Evolutionary conservation across 169 alveolate species (phyloP), one percentile per base, ranked within the genome.

Genomic region (Hammondia hammondi): DNA sequence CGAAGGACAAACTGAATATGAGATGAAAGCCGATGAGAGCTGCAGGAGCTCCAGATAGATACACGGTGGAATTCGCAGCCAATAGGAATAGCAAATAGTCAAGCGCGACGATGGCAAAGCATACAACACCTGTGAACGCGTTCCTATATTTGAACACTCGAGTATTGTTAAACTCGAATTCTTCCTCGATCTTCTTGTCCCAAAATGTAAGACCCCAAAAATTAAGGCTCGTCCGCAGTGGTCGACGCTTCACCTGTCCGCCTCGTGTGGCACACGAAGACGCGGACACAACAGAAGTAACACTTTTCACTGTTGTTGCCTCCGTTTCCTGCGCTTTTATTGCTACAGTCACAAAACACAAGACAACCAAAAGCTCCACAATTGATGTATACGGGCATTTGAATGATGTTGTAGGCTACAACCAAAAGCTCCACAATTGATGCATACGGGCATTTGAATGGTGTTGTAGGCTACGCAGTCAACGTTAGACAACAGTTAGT

Each of bases 141-240:
- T 89, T 89, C n/a, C 93, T 71, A 70, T 39, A 89, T 4, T 77
- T 35, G 39, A 77, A 72, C 39, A 46, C 7, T 32, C 93, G 57
- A 27, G 61, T 45, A 17, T 89, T 72, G 71, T 89, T 89, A 32
- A 19, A 89, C 29, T 39, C 93, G n/a, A 70, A 89, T 32, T 89
- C 93, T 29, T 61, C 70, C 39, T 89, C 93, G 70, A 89, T 89
- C 45, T 43, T 57, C 39, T 46, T 61, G 70, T 89, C 93, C 67
- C 67, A 29, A 45, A 67, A 89, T 17, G 87, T 43, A 29, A 89
- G 70, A 21, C 85, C 85, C 29, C 84, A 89, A 2, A 89, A 46
- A 9, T 43, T 43, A 48, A 89, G 57, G 67, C 85, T 89, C 48
- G 87, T 37, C 48, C 87, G 87, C 32, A 77, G 87, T 12, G 87